These are phyloP conservation scores for Amniculicola lignicola DNA, from an alignment of 495 filamentous ascomycete species.

Conservation along the genomic window DNA sequence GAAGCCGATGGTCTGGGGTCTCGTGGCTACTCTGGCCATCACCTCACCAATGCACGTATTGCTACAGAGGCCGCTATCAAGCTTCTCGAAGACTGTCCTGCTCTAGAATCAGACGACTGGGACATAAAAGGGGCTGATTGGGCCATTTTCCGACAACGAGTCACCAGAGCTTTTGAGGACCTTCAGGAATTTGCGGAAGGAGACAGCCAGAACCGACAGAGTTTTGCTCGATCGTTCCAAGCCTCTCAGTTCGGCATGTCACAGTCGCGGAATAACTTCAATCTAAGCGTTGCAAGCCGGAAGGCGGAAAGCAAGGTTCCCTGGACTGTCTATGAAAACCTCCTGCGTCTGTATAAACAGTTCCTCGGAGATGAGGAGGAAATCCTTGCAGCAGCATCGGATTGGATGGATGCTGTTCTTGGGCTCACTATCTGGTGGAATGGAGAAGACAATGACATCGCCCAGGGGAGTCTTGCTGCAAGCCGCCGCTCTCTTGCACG, in stretches of 20 bases:
- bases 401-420: slow-evolving; percentile 85
- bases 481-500: slow-evolving; percentile 39
- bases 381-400: slow-evolving; percentile 66
- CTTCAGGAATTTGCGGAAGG: slow-evolving; percentile 57
- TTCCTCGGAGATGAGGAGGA: slow-evolving; percentile 66
- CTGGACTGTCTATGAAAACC: slow-evolving; percentile 77
- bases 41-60: slow-evolving; percentile 67
- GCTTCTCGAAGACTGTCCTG: slow-evolving; percentile 69
- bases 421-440: slow-evolving; percentile 86
- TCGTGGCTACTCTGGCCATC: slow-evolving; percentile 64
- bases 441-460: slow-evolving; percentile 60
- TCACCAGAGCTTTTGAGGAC: slow-evolving; percentile 61
- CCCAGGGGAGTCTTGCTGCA: slow-evolving; percentile 37
- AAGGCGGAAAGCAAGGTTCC: slow-evolving; percentile 80
- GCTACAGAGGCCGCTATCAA: slow-evolving; percentile 63
- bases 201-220: slow-evolving; percentile 25
- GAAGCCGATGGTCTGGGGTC: slow-evolving; percentile 56
- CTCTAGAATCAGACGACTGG: slow-evolving; percentile 63
- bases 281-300: slow-evolving; percentile 60
- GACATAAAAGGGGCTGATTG: slow-evolving; percentile 72
- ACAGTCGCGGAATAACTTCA: slow-evolving; percentile 37
- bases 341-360: slow-evolving; percentile 71
- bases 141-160: slow-evolving; percentile 69
- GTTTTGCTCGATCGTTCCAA: slow-evolving; percentile 38
- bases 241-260: slow-evolving; percentile 55